Conservation (phyloP, 345 rosid species). For the Garcia nutans region DNA sequence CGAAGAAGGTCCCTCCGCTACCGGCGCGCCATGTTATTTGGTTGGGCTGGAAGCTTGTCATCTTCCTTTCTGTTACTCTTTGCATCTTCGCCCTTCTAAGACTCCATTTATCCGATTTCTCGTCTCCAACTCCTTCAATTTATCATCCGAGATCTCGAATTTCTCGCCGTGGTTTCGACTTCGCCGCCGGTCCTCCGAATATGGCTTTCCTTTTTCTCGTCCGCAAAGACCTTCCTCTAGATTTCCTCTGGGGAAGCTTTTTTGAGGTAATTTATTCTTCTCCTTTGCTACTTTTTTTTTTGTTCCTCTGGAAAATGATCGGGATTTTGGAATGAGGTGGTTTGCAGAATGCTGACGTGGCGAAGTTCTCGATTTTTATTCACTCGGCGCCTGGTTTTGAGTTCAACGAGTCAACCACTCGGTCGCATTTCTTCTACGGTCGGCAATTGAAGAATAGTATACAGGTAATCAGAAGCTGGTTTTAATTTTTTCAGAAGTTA, state of each 20-base stretch:
- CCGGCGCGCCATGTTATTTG: conserved; percentile 45
- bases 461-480: conserved; percentile 36
- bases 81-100: conserved; percentile 52
- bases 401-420: conserved; percentile 64
- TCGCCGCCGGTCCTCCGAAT: conserved; percentile 37
- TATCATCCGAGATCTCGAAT: conserved; percentile 40
- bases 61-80: conserved; percentile 48
- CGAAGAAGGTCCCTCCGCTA: conserved; percentile 41
- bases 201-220: conserved; percentile 39
- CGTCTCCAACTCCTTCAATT: conserved; percentile 21
- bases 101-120: conserved; percentile 37
- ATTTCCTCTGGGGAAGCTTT: conserved; percentile 38
- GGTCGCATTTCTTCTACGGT: conserved; percentile 68
- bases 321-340: neutral
- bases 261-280: conserved; percentile 57
- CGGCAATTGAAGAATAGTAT: conserved; percentile 71
- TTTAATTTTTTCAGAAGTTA: neutral
- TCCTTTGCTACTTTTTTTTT: conserved; percentile 4
- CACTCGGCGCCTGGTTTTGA: conserved; percentile 81
- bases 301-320: neutral
- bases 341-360: conserved; percentile 56
- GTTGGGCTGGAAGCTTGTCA: conserved; percentile 62
- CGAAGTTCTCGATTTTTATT: conserved; percentile 59
- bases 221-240: conserved; percentile 33
- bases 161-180: conserved; percentile 23